Conservation (phyloP, 1,139 yeast species). For the Blastobotrys illinoisensis region DNA sequence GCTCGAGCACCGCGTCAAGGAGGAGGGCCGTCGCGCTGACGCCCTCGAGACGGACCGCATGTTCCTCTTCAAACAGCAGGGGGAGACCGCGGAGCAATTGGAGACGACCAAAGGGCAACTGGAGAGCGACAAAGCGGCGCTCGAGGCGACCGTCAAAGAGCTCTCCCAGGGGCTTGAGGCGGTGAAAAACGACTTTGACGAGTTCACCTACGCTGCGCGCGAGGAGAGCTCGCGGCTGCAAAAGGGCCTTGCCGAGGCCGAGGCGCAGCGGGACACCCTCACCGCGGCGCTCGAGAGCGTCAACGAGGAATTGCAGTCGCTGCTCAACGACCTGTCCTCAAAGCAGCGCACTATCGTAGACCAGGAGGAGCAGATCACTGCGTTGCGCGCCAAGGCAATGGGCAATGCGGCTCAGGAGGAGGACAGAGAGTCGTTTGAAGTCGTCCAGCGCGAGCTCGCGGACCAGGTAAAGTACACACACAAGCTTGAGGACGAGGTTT, state of each 20-base stretch:
- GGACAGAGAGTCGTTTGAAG: constrained; percentile 12
- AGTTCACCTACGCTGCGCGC: constrained; percentile 15
- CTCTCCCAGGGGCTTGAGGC: constrained; percentile 12
- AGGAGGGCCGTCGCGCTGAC: constrained; percentile 32
- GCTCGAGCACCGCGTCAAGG: constrained; percentile 29
- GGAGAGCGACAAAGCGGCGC: constrained; percentile 20
- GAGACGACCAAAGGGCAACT: constrained; percentile 28
- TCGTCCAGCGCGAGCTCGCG: constrained; percentile 49
- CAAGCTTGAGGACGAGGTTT: constrained; percentile 48
- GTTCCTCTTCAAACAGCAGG: constrained; percentile 39
- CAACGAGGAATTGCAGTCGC: constrained; percentile 15
- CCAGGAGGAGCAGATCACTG: constrained; percentile 28
- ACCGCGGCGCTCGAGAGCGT: constrained; percentile 14
- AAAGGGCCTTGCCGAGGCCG: constrained; percentile 8
- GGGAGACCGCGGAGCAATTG: constrained; percentile 32
- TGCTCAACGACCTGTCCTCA: constrained; percentile 15
- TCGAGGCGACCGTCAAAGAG: constrained; percentile 21
- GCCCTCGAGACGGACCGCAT: constrained; percentile 37
- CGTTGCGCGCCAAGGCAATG: constrained; percentile 13
- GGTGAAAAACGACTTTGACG: constrained; percentile 16
- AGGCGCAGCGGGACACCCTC: constrained; percentile 16
- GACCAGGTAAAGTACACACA: constrained; percentile 53
- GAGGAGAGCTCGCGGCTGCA: constrained; percentile 11
- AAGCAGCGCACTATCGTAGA: constrained; percentile 35
- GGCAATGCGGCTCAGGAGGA: constrained; percentile 24